Evolutionary conservation across 306 rosid genomes (phyloP).

Genomic region (Comarum palustre): DNA sequence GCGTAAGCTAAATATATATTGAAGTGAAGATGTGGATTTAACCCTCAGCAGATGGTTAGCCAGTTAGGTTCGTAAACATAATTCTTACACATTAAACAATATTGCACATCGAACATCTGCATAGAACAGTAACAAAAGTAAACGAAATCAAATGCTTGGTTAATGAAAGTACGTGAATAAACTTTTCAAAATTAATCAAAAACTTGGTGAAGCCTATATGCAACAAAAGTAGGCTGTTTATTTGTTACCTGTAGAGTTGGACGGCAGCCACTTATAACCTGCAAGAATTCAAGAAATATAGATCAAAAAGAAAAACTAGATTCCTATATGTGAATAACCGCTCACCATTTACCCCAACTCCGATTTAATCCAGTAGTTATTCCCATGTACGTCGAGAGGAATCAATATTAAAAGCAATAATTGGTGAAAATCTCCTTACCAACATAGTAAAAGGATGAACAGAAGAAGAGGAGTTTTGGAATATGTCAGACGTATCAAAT

Average conservation of each 20-base stretch:
- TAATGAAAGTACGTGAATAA: not conserved
- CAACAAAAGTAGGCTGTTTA: not conserved
- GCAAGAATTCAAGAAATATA: not conserved
- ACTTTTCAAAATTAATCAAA: no score
- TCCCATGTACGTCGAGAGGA: not conserved
- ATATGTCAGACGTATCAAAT: no score
- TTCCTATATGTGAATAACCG: not conserved
- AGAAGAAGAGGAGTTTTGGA: no score
- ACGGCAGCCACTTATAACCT: not conserved
- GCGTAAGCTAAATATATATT: no score
- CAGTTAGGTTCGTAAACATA: not conserved
- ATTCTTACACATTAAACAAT: not conserved
- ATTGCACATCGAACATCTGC: constrained; percentile 1
- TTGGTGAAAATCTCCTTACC: not conserved
- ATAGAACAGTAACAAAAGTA: not conserved
- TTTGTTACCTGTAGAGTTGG: not conserved
- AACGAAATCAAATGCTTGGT: not conserved
- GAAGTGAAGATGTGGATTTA: no score
- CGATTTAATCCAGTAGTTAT: not conserved
- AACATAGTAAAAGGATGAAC: not conserved
- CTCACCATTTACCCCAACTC: not conserved
- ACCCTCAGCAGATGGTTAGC: not conserved
- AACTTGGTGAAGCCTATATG: not conserved
- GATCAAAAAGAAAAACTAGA: not conserved
- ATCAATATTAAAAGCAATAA: not conserved